These are phyloP conservation scores for Trametes meyenii DNA, from an alignment of 768 basidiomycete species.

Conservation along the genomic window DNA sequence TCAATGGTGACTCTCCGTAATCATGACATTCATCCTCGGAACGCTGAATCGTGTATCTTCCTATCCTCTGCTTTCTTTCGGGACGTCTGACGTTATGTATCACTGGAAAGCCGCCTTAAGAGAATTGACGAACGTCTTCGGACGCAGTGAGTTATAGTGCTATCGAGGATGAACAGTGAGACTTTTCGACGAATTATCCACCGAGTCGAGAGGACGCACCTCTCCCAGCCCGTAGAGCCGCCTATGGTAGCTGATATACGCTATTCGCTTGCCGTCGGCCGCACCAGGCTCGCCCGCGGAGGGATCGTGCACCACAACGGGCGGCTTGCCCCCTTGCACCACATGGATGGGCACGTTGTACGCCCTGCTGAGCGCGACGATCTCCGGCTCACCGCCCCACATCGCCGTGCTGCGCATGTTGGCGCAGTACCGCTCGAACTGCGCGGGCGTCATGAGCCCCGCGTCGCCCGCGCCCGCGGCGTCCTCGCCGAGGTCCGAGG, in stretches of 20 bases:
- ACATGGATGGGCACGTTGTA: slow-evolving; percentile 89
- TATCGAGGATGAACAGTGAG: slow-evolving; percentile 33
- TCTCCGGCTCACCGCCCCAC: slow-evolving; percentile 99
- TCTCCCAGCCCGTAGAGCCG: slow-evolving; percentile 96
- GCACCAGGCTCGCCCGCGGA: slow-evolving; percentile 37
- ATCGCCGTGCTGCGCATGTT: slow-evolving; percentile 80
- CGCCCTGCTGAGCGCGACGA: slow-evolving; percentile 81
- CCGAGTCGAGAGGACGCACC: slow-evolving; percentile 51
- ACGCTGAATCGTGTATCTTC: neutral
- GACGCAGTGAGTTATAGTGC: slow-evolving; percentile 89
- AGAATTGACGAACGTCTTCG: slow-evolving; percentile 38
- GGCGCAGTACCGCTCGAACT: slow-evolving; percentile 76
- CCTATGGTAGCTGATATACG: slow-evolving; percentile 89
- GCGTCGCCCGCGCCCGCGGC: slow-evolving; percentile 59
- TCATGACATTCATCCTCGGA: no score
- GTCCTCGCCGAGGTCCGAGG: slow-evolving; percentile 73
- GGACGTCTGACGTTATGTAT: neutral
- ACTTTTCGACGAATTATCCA: neutral
- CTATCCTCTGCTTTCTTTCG: no score
- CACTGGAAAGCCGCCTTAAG: slow-evolving; percentile 27
- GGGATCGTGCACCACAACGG: slow-evolving; percentile 83
- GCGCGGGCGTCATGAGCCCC: slow-evolving; percentile 69
- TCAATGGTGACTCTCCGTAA: no score
- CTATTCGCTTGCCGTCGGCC: slow-evolving; percentile 42
- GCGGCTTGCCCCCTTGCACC: slow-evolving; percentile 79